Evolutionary conservation across 768 basidiomycete species (phyloP).

Genomic region (Leucosporidium creatinivorum): DNA sequence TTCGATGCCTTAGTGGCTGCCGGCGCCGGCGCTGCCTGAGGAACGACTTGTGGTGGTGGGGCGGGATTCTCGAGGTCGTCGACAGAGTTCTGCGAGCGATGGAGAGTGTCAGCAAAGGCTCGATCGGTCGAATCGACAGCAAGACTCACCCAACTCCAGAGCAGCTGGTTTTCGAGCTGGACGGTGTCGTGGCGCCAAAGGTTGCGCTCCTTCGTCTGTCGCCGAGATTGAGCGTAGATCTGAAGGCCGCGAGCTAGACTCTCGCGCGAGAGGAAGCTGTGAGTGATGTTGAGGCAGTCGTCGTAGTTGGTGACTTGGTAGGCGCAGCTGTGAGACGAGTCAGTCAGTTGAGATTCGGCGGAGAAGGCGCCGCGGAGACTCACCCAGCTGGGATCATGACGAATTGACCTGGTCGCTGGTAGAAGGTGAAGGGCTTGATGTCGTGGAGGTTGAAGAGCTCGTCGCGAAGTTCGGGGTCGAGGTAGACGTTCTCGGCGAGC

Average conservation of each 20-base stretch:
- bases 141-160: slow-evolving; percentile 15
- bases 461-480: slow-evolving; percentile 15
- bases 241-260: background rate
- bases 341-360: background rate
- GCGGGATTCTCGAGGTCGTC: background rate
- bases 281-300: slow-evolving; percentile 23
- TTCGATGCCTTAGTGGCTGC: background rate
- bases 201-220: slow-evolving; percentile 15
- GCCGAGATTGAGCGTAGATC: background rate
- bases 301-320: slow-evolving; percentile 25
- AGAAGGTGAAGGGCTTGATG: slow-evolving; percentile 16
- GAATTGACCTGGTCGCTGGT: slow-evolving; percentile 28
- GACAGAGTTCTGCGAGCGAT: background rate
- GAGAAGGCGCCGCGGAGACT: background rate
- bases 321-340: slow-evolving; percentile 6
- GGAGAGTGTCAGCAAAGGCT: background rate
- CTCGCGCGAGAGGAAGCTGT: slow-evolving; percentile 16
- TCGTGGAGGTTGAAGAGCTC: slow-evolving; percentile 5
- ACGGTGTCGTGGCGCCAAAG: slow-evolving; percentile 11
- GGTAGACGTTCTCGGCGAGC: slow-evolving; percentile 1
- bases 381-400: slow-evolving; percentile 29
- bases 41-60: no score
- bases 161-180: slow-evolving; percentile 18
- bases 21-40: no score
- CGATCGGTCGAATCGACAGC: background rate